phyloP scores from a whole-genome alignment of 2,329 filamentous ascomycete species.

The Fusarium aywerte region DNA sequence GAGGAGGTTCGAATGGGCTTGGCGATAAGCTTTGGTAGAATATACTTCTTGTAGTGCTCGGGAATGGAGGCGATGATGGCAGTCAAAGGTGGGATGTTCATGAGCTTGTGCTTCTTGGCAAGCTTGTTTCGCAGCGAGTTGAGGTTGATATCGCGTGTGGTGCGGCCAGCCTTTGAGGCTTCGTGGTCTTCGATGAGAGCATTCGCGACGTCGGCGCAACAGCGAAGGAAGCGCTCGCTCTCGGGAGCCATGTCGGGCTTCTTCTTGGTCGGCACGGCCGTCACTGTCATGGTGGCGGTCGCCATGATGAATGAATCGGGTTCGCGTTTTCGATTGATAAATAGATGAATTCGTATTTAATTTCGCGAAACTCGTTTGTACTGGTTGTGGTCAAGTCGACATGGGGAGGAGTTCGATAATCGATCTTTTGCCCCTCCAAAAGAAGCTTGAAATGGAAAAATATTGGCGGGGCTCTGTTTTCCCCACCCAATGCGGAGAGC shows the following conservation, averaged over 20 bases:
- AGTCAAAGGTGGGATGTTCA: slow-evolving; percentile 88
- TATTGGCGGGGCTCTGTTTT: slow-evolving; percentile 38
- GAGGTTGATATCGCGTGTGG: slow-evolving; percentile 89
- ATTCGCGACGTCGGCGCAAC: slow-evolving; percentile 95
- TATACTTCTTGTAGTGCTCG: slow-evolving; percentile 99
- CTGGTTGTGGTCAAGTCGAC: slow-evolving; percentile 1
- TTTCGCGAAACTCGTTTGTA: neutral
- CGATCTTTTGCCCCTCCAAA: slow-evolving; percentile 44
- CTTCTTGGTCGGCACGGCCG: slow-evolving; percentile 72
- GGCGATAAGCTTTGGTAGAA: slow-evolving; percentile 92
- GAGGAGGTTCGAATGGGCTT: slow-evolving; percentile 97
- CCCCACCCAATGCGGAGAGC: slow-evolving; percentile 35
- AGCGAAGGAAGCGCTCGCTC: slow-evolving; percentile 92
- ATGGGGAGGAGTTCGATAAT: slow-evolving; percentile 14
- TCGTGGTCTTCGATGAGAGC: slow-evolving; percentile 95
- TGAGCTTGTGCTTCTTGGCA: slow-evolving; percentile 91
- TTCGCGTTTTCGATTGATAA: neutral
- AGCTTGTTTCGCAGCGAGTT: slow-evolving; percentile 88
- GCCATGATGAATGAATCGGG: slow-evolving; percentile 48
- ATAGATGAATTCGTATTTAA: too few species aligned
- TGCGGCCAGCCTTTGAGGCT: slow-evolving; percentile 76
- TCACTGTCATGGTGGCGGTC: slow-evolving; percentile 72
- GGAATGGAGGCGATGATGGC: slow-evolving; percentile 98
- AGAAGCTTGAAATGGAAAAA: slow-evolving; percentile 34
- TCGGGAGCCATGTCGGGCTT: slow-evolving; percentile 86